Evolutionary conservation across 2,329 filamentous ascomycete species (phyloP).

Genomic region (Xylaria sp.): DNA sequence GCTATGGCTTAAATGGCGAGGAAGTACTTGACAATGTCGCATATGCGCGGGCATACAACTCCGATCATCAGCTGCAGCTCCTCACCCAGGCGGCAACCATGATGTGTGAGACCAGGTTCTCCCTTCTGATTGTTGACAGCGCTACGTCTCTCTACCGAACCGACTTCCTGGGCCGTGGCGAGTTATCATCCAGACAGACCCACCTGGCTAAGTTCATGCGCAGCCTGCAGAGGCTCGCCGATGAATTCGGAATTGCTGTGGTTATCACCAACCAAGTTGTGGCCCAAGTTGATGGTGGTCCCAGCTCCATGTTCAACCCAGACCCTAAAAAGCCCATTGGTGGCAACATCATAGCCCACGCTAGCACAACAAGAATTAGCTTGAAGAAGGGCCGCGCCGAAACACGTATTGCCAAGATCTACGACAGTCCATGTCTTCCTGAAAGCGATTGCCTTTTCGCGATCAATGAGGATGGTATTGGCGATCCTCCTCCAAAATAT

Average conservation of each 20-base stretch:
- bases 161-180: constrained; percentile 95
- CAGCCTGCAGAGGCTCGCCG: constrained; percentile 79
- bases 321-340: constrained; percentile 99
- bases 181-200: constrained; percentile 91
- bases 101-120: constrained; percentile 99
- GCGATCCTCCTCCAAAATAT: constrained; percentile 94
- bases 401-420: constrained; percentile 98
- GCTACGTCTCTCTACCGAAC: constrained; percentile 96
- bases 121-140: constrained; percentile 93
- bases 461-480: constrained; percentile 96
- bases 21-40: constrained; percentile 98
- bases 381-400: constrained; percentile 95
- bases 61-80: constrained; percentile 94
- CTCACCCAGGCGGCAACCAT: constrained; percentile 95
- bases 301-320: constrained; percentile 98
- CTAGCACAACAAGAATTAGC: constrained; percentile 92
- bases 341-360: constrained; percentile 98
- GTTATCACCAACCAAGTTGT: constrained; percentile 99
- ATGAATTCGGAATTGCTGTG: constrained; percentile 94
- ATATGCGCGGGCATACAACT: constrained; percentile 98
- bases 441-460: constrained; percentile 97
- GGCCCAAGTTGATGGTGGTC: constrained; percentile 95
- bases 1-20: constrained; percentile 93
- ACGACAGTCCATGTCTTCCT: constrained; percentile 95
- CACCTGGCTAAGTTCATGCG: constrained; percentile 91